phyloP scores from a whole-genome alignment of 1,284 basidiomycete species.

The Irpex lacteus region DNA sequence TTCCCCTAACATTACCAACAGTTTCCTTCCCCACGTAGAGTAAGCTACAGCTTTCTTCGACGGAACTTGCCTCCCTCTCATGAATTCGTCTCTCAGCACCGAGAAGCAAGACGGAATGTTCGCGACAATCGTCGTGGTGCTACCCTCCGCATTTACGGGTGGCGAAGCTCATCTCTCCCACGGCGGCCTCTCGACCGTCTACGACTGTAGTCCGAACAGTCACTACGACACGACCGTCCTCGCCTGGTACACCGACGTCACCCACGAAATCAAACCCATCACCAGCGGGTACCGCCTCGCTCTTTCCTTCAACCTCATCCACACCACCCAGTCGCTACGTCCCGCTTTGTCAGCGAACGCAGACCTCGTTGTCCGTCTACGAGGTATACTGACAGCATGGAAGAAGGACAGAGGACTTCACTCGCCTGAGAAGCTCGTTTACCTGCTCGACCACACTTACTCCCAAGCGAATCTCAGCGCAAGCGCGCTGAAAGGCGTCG shows the following conservation, averaged over 20 bases:
- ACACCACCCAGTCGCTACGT: slow-evolving; percentile 38
- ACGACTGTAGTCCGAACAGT: slow-evolving; percentile 32
- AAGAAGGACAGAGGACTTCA: background rate
- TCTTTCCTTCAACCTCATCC: slow-evolving; percentile 40
- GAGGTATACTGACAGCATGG: background rate
- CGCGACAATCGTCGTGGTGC: slow-evolving; percentile 40
- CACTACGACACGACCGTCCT: slow-evolving; percentile 33
- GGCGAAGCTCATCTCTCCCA: slow-evolving; percentile 41
- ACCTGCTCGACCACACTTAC: background rate
- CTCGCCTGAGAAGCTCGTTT: background rate
- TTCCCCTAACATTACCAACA: slow-evolving; percentile 5
- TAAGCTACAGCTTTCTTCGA: slow-evolving; percentile 13
- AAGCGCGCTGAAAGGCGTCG: slow-evolving; percentile 22
- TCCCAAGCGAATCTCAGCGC: slow-evolving; percentile 16
- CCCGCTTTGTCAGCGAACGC: slow-evolving; percentile 25
- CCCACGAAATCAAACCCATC: slow-evolving; percentile 43
- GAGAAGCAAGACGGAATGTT: slow-evolving; percentile 41
- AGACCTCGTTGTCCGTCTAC: background rate
- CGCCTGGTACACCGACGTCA: slow-evolving; percentile 50
- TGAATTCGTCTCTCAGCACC: slow-evolving; percentile 25
- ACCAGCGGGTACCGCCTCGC: slow-evolving; percentile 42
- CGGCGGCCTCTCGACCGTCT: slow-evolving; percentile 23
- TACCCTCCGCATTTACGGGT: slow-evolving; percentile 42
- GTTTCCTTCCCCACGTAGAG: slow-evolving; percentile 34
- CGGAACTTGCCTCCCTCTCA: background rate